phyloP scores from a whole-genome alignment of 345 rosid genomes.

The Dimocarpus longan region DNA sequence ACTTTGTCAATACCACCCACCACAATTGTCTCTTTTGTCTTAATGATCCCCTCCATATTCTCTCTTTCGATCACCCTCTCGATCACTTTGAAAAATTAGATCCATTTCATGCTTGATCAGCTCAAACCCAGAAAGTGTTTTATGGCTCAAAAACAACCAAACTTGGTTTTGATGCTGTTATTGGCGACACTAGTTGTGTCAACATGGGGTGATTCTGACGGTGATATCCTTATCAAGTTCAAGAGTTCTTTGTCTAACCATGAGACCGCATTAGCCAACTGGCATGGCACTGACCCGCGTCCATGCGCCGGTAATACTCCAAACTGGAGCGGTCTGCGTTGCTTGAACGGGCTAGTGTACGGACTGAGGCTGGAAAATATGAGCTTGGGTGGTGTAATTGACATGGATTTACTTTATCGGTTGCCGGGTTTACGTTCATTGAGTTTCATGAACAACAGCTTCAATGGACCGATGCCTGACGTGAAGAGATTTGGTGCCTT shows the following conservation, averaged over 20 bases:
- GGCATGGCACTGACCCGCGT: conserved; percentile 35
- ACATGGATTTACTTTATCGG: conserved; percentile 38
- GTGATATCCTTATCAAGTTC: conserved; percentile 51
- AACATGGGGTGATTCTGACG: conserved; percentile 31
- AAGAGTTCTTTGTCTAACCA: conserved; percentile 48
- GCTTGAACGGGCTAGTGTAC: conserved; percentile 38
- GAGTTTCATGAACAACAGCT: conserved; percentile 62
- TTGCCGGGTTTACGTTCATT: conserved; percentile 46
- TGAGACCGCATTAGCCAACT: conserved; percentile 27
- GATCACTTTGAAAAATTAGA: neutral
- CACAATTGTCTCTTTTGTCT: neutral
- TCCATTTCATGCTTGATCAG: neutral
- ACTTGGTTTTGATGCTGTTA: neutral
- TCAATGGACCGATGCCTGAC: conserved; percentile 59
- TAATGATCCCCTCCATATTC: neutral
- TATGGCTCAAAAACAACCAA: conserved; percentile 7
- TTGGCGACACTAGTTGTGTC: neutral
- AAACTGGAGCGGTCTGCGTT: conserved; percentile 62
- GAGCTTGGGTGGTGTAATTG: conserved; percentile 55
- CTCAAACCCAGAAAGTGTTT: neutral
- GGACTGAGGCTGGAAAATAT: conserved; percentile 56
- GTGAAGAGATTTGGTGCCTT: conserved; percentile 41
- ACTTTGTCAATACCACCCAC: conserved; percentile 10
- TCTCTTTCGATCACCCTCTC: neutral
- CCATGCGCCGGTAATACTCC: conserved; percentile 38